phyloP scores from a whole-genome alignment of 495 filamentous ascomycete genomes.

The Xylaria longipes region DNA sequence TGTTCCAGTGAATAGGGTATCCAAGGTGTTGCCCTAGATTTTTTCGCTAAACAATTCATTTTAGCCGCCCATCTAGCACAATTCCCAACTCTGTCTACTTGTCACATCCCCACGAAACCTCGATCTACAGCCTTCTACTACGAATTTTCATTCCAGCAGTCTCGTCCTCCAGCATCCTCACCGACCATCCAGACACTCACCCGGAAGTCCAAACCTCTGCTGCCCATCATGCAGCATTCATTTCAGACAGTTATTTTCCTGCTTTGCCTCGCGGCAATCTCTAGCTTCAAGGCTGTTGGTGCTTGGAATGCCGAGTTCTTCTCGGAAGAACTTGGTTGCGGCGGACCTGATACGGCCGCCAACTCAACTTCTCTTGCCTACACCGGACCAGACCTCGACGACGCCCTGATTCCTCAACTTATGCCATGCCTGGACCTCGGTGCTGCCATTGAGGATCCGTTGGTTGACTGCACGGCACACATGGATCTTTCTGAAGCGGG shows the following conservation, averaged over 20 bases:
- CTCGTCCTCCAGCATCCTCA: neutral
- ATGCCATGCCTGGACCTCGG: slow-evolving; percentile 6
- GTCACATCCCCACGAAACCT: neutral
- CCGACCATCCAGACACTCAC: neutral
- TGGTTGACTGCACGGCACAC: neutral
- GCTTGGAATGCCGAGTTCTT: neutral
- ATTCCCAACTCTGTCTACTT: neutral
- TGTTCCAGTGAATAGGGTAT: neutral
- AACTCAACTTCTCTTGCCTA: neutral
- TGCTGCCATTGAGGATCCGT: neutral
- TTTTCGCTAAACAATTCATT: neutral
- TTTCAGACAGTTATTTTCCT: neutral
- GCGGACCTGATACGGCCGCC: neutral
- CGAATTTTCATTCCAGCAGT: neutral
- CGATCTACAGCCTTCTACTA: neutral
- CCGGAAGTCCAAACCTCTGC: neutral
- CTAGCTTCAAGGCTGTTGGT: neutral
- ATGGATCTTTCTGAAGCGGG: neutral
- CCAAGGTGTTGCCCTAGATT: neutral
- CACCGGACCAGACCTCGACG: neutral
- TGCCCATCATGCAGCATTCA: neutral
- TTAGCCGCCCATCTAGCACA: neutral
- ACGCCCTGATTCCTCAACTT: neutral
- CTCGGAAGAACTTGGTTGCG: neutral
- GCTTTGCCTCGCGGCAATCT: neutral